A percentile compares a stretch with the other conserved stretches of the same genome.
Evolutionary conservation across 768 basidiomycete species (phyloP).

Genomic region (Tricholoma terreum): DNA sequence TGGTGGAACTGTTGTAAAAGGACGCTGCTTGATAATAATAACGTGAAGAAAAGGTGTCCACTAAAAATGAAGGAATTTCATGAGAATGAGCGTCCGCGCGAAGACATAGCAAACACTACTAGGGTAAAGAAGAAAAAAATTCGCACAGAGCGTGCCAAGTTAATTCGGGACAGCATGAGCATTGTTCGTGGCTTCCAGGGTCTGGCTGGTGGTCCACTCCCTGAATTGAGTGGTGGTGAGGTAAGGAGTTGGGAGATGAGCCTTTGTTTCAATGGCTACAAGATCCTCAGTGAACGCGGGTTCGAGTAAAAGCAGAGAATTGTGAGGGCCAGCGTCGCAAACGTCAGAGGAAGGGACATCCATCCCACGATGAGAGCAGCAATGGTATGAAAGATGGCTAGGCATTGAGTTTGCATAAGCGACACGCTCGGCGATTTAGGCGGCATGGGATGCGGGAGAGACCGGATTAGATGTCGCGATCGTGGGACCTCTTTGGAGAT

Average conservation of each 20-base stretch:
- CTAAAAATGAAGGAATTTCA: neutral
- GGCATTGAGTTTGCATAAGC: constrained; percentile 3
- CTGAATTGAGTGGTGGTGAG: too few relatives aligned
- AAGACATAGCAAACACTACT: neutral
- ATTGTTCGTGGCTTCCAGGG: too few relatives aligned
- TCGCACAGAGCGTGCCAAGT: too few relatives aligned
- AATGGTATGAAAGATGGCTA: constrained; percentile 18
- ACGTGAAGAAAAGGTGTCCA: neutral
- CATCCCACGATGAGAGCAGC: constrained; percentile 24
- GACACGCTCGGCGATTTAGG: neutral
- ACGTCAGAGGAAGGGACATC: constrained; percentile 33
- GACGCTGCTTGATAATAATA: too few relatives aligned
- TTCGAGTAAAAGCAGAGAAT: constrained; percentile 40
- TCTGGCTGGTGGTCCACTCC: too few relatives aligned
- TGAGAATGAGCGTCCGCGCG: neutral
- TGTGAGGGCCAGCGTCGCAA: constrained; percentile 35
- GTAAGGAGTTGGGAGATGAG: neutral
- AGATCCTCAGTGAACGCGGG: constrained; percentile 33
- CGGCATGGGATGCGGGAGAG: neutral
- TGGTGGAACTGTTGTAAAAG: neutral
- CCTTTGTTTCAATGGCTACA: constrained; percentile 11
- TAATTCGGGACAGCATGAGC: too few relatives aligned
- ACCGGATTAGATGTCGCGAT: neutral
- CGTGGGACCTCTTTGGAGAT: constrained; percentile 3
- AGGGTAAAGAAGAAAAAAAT: too few relatives aligned